Evolutionary conservation across 768 basidiomycete genomes (phyloP), one percentile per base, ranked within the genome.

Genomic region (Amanita subjunquillea): DNA sequence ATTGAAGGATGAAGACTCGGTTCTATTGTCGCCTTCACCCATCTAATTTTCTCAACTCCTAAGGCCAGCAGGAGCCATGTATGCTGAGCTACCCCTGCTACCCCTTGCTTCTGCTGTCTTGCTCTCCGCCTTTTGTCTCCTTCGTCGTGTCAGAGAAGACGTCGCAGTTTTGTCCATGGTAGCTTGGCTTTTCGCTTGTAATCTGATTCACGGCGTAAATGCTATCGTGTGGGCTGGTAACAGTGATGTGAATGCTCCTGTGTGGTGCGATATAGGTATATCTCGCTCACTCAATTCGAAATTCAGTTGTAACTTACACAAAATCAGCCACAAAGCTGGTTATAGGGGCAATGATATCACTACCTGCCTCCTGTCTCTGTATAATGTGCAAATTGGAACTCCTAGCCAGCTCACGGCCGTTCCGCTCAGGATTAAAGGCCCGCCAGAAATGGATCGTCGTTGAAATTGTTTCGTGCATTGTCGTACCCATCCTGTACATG

Each of bases 201-300:
- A 77, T 56, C 25, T 82, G 10, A 68, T 76, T 36, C 72, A 73
- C 54, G 77, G 76, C 0, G 65, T 87, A 38, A 79, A 90, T 61
- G 66, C 79, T 3, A 57, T 85, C 23, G 58, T 83, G 3, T 92
- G 85, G 86, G 65, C 69, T 41, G 74, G 67, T n/a, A 80, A 76
- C 58, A 62, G 68, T 4, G 62, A 69, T 22, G 63, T 78, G 29
- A 63, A 58, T 43, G 69, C 68, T 13, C 71, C 78, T 0, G 72
- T 78, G 6, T 92, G 86, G 86, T 91, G 89, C 61, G 89, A 92
- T 60, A 81, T 92, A 36, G 69, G 85, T 87, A 50, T 48, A 48
- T 37, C 22, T 10, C 50, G 9, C 15, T 29, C n/a, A 45, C 4
- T 36, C 41, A 23, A 50, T 30, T 22, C 23, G 2, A 20, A 20